Base-by-base conservation (phyloP, 345 rosid genomes). In the Bruguiera sexangula region DNA sequence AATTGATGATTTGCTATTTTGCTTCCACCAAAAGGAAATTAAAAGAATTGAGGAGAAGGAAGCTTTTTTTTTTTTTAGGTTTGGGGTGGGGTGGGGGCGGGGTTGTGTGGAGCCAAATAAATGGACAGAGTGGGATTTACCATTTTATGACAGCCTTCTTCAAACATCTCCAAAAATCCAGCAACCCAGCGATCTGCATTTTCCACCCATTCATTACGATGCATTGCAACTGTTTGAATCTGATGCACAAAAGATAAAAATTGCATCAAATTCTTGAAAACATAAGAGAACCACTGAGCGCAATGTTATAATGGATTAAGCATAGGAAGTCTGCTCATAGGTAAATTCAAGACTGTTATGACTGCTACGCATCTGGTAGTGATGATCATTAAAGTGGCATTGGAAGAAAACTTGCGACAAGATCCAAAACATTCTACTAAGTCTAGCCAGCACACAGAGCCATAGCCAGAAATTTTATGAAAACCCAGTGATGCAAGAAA, bases 141-240 rank as follows among this genome's bases (percentile, higher is more conserved):
- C 92, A 87, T 85, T 81, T 87, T 85, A 72, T 87, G 92, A 73
- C 86, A 87, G 22, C 86, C 80, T 78, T 87, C 88, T 80, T 87
- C 86, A 56, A 87, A 87, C 89, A 87, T 87, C 70, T 87, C 92
- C 13, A 87, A 89, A 73, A 83, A 87, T 53, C 92, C 92, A 69
- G 84, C 89, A 36, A 87, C 92, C 82, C 83, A 77, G 31, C 84
- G 75, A 71, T 87, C 89, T 39, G 89, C 88, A 64, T 85, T 87
- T 69, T 85, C 89, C 55, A 85, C 86, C 89, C 92, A 87, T 13
- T 78, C 82, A 26, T 86, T 81, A 37, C 76, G 85, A 65, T 84
- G 88, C 76, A 84, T 88, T 19, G 88, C 89, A n/a, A 78, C 94
- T 16, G 74, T 80, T 80, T 86, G 91, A 68, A 86, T 86, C 89